Percentiles rank a stretch among this genome's conserved stretches.
phyloP scores from a whole-genome alignment of 495 filamentous ascomycete species.

The Delitschia confertaspora region DNA sequence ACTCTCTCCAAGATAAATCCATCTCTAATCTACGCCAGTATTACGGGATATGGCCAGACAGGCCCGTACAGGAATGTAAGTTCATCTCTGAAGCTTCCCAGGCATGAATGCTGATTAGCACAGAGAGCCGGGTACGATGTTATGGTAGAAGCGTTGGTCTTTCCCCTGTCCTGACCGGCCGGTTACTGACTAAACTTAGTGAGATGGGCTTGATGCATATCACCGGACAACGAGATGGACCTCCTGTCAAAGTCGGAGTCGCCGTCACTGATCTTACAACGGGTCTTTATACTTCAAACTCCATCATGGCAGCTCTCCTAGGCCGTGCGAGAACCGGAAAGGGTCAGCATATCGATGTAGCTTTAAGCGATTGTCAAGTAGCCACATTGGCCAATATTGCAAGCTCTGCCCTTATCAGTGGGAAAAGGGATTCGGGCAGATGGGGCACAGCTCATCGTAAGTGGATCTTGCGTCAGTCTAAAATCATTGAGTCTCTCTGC shows the following conservation, averaged over 20 bases:
- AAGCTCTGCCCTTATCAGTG: conserved; percentile 82
- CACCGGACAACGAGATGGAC: conserved; percentile 75
- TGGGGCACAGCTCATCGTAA: conserved; percentile 95
- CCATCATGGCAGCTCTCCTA: conserved; percentile 88
- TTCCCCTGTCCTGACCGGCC: background rate
- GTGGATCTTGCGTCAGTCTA: no score
- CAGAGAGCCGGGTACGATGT: conserved; percentile 96
- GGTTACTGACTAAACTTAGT: conserved; percentile 17
- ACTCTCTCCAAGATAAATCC: conserved; percentile 75
- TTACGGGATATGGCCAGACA: conserved; percentile 78
- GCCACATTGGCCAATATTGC: conserved; percentile 89
- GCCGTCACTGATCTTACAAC: conserved; percentile 95
- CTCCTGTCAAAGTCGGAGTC: conserved; percentile 94
- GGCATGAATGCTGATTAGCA: no score
- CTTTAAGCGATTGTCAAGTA: conserved; percentile 87
- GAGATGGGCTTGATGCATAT: conserved; percentile 99
- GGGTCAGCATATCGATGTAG: conserved; percentile 89
- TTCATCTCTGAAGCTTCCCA: no score
- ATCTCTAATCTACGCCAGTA: conserved; percentile 59
- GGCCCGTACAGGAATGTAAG: conserved; percentile 81
- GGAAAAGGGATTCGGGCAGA: conserved; percentile 73
- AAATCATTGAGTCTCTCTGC: no score
- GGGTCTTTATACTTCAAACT: conserved; percentile 92
- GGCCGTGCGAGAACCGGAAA: conserved; percentile 55
- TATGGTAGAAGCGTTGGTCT: conserved; percentile 77